phyloP scores from a whole-genome alignment of 805 yeast species.

The Saccharomycopsis babjevae region DNA sequence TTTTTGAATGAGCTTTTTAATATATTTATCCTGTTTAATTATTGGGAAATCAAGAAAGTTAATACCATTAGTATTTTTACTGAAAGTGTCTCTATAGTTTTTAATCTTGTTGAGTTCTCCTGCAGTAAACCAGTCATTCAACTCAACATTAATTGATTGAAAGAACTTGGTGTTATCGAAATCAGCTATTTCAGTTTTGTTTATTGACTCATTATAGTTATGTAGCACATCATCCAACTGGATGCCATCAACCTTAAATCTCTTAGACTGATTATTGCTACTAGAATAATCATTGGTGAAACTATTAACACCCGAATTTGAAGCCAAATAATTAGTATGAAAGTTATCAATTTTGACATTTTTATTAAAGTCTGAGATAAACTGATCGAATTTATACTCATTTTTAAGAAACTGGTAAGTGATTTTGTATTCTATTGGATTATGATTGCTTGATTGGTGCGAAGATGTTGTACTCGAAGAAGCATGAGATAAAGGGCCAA shows the following conservation, averaged over 20 bases:
- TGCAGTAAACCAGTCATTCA: constrained; percentile 30
- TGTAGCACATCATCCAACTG: neutral
- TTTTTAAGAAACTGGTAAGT: neutral
- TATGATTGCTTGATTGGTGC: neutral
- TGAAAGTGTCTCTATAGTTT: constrained; percentile 7
- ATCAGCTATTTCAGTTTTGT: constrained; percentile 10
- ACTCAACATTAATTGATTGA: constrained; percentile 10
- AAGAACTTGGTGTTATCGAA: constrained; percentile 8
- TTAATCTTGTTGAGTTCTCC: constrained; percentile 23
- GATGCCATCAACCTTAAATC: constrained; percentile 6
- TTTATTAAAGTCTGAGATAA: neutral
- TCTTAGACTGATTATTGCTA: neutral
- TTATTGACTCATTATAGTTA: constrained; percentile 7
- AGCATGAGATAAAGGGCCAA: neutral
- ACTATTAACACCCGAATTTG: constrained; percentile 4
- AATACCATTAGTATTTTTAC: neutral
- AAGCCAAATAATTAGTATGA: neutral
- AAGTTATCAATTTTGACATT: neutral
- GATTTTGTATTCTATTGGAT: neutral
- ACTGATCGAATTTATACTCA: neutral
- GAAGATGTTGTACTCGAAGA: neutral
- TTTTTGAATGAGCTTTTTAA: constrained; percentile 3
- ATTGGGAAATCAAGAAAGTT: constrained; percentile 6
- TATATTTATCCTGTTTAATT: constrained; percentile 6
- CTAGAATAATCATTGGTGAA: constrained; percentile 14